Base-by-base conservation (phyloP, 2,329 filamentous ascomycete genomes). In the Phoma sp. region DNA sequence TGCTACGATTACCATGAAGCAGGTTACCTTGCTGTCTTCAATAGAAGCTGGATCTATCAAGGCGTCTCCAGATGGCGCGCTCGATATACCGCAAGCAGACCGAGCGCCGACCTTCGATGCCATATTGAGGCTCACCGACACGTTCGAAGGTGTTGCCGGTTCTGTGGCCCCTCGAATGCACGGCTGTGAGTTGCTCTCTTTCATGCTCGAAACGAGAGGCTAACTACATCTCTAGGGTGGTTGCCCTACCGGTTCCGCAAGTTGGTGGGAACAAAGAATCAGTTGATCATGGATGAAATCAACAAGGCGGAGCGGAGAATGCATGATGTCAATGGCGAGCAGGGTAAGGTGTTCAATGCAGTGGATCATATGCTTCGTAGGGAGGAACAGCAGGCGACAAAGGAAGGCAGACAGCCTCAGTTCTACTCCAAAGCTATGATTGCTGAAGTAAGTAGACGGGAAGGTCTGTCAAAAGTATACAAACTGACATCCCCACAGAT, bases 401-500 rank as follows among this genome's bases (percentile, higher is more conserved):
- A 57, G 15, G 43, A 43, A 21, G 40, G 40, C 4, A 35, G 53
- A 4, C 19, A 29, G 2, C 61, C 61, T 1, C 4, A 47, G 1
- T 63, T 51, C 32, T 19, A 51, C 6, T 59, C 58, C 12, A 44
- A 44, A 13, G 37, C 44, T 5, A 57, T 63, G 33, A 33, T 37
- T 15, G 55, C 43, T 3, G 58, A 63, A 32, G 60, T 59, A 54
- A n/a, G 43, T n/a, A 4, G 6, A 31, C 29, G 2, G 0, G 6
- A 1, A 10, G 29, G 12, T 4, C 29, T 5, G 29, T 10, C 29
- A 31, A 31, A 12, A 13, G 10, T 10, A n/a, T 12, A 27, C 9
- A 2, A 7, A 19, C 6, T 25, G n/a, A 50, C 48, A 17, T 15
- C 19, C 6, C 7, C 21, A 6, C 62, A 76, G 60, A 53, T 75